A percentile compares a stretch with the other conserved stretches of the same genome.
These are phyloP conservation scores for Xylariomycetidae sp. DNA, from an alignment of 2,329 filamentous ascomycete genomes.

Conservation along the genomic window DNA sequence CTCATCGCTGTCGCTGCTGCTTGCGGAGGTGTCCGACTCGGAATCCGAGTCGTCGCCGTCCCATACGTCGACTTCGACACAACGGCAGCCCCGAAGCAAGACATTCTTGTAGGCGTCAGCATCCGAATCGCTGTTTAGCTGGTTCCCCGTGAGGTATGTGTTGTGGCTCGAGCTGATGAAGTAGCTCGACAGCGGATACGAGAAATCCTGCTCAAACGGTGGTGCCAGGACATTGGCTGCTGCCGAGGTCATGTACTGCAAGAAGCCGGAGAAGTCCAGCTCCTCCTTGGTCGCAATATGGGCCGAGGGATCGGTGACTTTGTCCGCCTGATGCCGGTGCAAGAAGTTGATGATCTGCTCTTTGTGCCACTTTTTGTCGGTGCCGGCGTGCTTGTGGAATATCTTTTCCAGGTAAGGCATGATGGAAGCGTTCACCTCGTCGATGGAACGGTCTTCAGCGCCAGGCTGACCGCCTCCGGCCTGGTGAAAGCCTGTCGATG, in stretches of 20 bases:
- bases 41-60: conserved; percentile 73
- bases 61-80: conserved; percentile 94
- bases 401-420: conserved; percentile 39
- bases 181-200: conserved; percentile 80
- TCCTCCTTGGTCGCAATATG: conserved; percentile 27
- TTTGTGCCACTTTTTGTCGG: conserved; percentile 37
- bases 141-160: conserved; percentile 84
- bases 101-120: conserved; percentile 83
- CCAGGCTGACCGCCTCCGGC: conserved; percentile 42
- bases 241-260: conserved; percentile 51
- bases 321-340: conserved; percentile 38
- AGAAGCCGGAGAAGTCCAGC: conserved; percentile 43
- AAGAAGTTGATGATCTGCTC: conserved; percentile 41
- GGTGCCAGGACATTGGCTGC: conserved; percentile 37
- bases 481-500: conserved; percentile 29
- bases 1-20: conserved; percentile 44
- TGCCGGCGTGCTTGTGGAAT: conserved; percentile 36
- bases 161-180: conserved; percentile 95
- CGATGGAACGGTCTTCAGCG: conserved; percentile 34
- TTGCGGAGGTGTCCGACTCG: conserved; percentile 31
- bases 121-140: conserved; percentile 80
- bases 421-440: conserved; percentile 34
- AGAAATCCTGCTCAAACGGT: conserved; percentile 44
- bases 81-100: conserved; percentile 77
- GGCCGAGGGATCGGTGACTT: conserved; percentile 21